Conservation (phyloP, 441 rosid genomes). For the Arabidopsis lyrata region DNA sequence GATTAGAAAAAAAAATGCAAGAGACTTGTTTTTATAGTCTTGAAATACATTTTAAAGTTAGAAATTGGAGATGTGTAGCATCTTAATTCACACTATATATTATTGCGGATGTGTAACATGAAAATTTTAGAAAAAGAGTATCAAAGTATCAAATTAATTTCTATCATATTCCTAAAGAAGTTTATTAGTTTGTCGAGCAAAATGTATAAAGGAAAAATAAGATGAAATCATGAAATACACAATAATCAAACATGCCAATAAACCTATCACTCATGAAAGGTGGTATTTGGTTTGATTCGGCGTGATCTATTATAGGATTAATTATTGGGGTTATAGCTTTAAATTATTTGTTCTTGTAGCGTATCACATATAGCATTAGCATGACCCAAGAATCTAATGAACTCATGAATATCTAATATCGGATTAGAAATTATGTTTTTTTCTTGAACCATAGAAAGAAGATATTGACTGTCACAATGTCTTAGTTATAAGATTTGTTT, state of each 20-base stretch:
- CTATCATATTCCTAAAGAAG: background rate
- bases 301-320: background rate
- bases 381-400: background rate
- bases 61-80: constrained; percentile 5
- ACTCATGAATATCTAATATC: background rate
- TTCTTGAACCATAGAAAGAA: background rate
- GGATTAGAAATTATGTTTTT: background rate
- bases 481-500: background rate
- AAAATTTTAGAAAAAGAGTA: background rate
- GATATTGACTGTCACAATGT: background rate
- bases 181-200: background rate
- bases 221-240: too few species aligned
- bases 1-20: background rate
- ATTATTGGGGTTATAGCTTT: background rate
- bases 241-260: background rate
- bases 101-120: background rate
- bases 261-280: background rate
- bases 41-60: background rate
- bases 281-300: background rate
- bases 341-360: background rate
- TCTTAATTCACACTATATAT: background rate
- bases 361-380: background rate
- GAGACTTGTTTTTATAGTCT: background rate
- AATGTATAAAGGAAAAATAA: background rate
- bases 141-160: background rate